These are phyloP conservation scores for Rubus parviflorus DNA, from an alignment of 306 rosid genomes.

Conservation along the genomic window DNA sequence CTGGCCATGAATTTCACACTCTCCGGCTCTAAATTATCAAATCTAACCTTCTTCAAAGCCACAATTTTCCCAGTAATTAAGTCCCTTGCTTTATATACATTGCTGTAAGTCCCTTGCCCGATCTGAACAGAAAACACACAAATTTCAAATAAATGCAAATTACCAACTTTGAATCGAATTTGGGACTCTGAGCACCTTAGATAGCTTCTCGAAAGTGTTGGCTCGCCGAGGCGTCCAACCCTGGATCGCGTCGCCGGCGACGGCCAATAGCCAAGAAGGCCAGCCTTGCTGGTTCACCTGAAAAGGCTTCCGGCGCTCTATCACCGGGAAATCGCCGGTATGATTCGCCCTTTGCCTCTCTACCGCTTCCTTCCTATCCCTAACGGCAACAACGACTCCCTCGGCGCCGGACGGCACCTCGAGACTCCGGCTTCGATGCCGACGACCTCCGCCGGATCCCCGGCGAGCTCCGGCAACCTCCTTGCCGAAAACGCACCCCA, in stretches of 20 bases:
- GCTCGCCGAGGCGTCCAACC: conserved; percentile 98
- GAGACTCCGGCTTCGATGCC: conserved; percentile 32
- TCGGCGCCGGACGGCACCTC: conserved; percentile 25
- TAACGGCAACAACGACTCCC: conserved; percentile 13
- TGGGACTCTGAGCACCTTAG: conserved; percentile 51
- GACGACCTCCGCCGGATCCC: conserved; percentile 19
- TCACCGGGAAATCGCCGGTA: conserved; percentile 51
- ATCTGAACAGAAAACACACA: conserved; percentile 45
- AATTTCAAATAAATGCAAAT: not conserved
- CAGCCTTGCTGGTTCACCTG: conserved; percentile 66
- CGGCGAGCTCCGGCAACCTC: conserved; percentile 26
- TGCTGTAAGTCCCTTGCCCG: conserved; percentile 99
- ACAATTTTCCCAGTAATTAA: conserved; percentile 72
- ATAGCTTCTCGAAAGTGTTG: conserved; percentile 87
- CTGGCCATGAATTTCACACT: conserved; percentile 99
- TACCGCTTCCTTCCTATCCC: conserved; percentile 26
- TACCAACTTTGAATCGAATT: conserved; percentile 12
- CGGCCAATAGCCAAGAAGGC: conserved; percentile 92
- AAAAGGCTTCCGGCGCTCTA: conserved; percentile 55
- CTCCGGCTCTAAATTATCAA: conserved; percentile 93
- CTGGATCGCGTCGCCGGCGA: conserved; percentile 86
- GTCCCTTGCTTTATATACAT: conserved; percentile 94
- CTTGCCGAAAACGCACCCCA: conserved; percentile 88
- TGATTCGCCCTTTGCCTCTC: conserved; percentile 33
- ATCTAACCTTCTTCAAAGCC: conserved; percentile 93